Base-by-base conservation (phyloP, 2,329 filamentous ascomycete genomes). In the Apiospora aurea region DNA sequence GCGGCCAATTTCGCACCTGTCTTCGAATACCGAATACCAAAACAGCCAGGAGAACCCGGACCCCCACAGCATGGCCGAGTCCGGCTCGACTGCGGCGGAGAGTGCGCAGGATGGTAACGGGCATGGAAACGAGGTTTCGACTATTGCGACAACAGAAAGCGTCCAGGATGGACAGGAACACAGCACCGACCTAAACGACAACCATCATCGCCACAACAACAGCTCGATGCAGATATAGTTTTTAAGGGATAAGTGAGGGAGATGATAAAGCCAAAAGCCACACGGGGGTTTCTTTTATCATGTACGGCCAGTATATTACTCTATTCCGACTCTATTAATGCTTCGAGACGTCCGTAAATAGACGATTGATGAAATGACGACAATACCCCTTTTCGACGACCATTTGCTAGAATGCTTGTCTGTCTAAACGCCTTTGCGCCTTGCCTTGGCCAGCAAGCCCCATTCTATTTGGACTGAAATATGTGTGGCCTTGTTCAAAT, bases 51-150 rank as follows among this genome's bases (percentile, higher is more conserved):
- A 64, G 34, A 41, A 64, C 10, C 57, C 57, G 57, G 29, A 24
- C 8, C 53, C 29, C 29, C 34, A 64, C 11, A 64, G 57, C n/a
- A 41, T 18, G 34, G 46, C 46, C 6, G 57, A 41, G 11, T 64
- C 57, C 57, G 57, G 57, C 34, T 64, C 57, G 57, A 64, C 57
- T n/a, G 57, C 18, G 57, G 57, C 57, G 34, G 57, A 64, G 57
- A 64, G 57, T n/a, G 34, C 57, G 1, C 34, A 41, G 34, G 21
- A 41, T n/a, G 18, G 57, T 21, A 21, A 61, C 5, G 51, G 51
- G 14, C 7, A 61, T 29, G 53, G 29, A 16, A 18, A 34, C 53
- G 29, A 21, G 29, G 29, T 21, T 38, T 38, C 53, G 29, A n/a
- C 53, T 38, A 21, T 29, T 34, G 53, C 29, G 10, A 18, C 34